phyloP scores from a whole-genome alignment of 2,329 filamentous ascomycete species.

The Xylaria sp. region DNA sequence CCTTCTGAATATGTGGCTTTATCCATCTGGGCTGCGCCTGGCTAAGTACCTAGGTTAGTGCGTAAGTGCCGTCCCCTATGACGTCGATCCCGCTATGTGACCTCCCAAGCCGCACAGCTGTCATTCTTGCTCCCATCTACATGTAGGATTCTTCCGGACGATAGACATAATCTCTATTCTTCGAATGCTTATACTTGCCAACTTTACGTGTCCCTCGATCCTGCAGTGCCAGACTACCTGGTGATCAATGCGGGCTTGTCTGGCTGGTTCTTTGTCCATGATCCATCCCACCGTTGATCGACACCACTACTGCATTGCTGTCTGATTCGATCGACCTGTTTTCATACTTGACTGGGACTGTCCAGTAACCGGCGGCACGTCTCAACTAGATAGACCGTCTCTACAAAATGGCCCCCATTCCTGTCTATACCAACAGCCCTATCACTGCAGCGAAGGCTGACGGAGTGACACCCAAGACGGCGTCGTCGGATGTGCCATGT shows the following conservation, averaged over 20 bases:
- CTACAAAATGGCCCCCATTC: conserved; percentile 65
- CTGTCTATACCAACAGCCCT: conserved; percentile 67
- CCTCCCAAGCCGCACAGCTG: conserved; percentile 4
- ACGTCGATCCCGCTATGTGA: conserved; percentile 23
- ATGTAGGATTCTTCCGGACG: not conserved
- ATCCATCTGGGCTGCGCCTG: not conserved
- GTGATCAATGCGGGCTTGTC: not conserved
- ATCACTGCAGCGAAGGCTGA: conserved; percentile 62
- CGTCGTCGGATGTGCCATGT: conserved; percentile 32
- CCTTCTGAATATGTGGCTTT: not conserved
- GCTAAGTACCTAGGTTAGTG: no score
- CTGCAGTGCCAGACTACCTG: not conserved
- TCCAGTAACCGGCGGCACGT: conserved; percentile 3
- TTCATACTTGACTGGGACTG: not conserved
- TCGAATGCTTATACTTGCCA: not conserved
- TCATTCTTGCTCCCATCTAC: not conserved
- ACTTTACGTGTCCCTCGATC: not conserved
- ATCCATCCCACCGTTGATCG: conserved; percentile 4
- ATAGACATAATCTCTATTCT: not conserved
- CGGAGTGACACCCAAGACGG: conserved; percentile 47
- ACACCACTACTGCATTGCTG: conserved; percentile 7
- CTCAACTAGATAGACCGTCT: not conserved
- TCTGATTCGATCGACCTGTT: not conserved
- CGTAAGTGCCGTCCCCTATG: conserved; percentile 18
- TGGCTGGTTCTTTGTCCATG: not conserved